Percentiles rank a stretch among this genome's conserved stretches.
Conservation (phyloP, 768 basidiomycete genomes). For the Tylopilus intermedius region DNA sequence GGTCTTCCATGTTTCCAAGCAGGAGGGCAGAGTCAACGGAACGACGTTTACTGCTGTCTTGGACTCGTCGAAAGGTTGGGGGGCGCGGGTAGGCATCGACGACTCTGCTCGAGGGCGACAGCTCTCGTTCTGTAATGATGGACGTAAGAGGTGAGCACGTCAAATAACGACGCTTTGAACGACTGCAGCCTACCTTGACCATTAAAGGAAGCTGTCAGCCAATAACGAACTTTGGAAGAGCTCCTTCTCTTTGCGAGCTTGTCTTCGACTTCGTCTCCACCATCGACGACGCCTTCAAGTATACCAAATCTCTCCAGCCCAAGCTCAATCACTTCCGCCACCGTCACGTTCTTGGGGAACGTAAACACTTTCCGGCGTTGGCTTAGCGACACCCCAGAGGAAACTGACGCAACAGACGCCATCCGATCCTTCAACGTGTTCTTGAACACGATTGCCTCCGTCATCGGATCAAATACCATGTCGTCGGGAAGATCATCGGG, state of each 20-base stretch:
- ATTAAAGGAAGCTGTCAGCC: slow-evolving; percentile 53
- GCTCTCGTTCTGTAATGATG: slow-evolving; percentile 57
- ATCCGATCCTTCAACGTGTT: slow-evolving; percentile 58
- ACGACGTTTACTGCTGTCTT: slow-evolving; percentile 66
- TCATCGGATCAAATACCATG: slow-evolving; percentile 89
- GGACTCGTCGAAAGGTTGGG: slow-evolving; percentile 60
- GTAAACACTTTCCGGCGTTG: slow-evolving; percentile 79
- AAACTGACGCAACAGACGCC: slow-evolving; percentile 37
- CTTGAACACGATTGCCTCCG: slow-evolving; percentile 91
- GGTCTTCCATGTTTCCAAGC: slow-evolving; percentile 67
- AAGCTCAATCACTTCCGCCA: slow-evolving; percentile 92
- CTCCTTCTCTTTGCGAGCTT: slow-evolving; percentile 80
- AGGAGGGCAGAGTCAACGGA: slow-evolving; percentile 78
- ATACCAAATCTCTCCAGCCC: slow-evolving; percentile 93
- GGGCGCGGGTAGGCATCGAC: slow-evolving; percentile 79
- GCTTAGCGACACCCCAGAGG: slow-evolving; percentile 53
- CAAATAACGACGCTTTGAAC: background rate
- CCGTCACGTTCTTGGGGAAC: slow-evolving; percentile 91
- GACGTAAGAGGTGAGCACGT: slow-evolving; percentile 8
- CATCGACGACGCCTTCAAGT: slow-evolving; percentile 94
- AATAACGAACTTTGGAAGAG: slow-evolving; percentile 73
- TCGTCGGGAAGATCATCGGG: slow-evolving; percentile 90
- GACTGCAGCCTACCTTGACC: slow-evolving; percentile 54
- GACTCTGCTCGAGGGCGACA: slow-evolving; percentile 75
- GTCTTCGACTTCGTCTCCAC: slow-evolving; percentile 97